Evolutionary conservation across 352 stramenopile genomes (phyloP).

Genomic region (Pythium chondricola): DNA sequence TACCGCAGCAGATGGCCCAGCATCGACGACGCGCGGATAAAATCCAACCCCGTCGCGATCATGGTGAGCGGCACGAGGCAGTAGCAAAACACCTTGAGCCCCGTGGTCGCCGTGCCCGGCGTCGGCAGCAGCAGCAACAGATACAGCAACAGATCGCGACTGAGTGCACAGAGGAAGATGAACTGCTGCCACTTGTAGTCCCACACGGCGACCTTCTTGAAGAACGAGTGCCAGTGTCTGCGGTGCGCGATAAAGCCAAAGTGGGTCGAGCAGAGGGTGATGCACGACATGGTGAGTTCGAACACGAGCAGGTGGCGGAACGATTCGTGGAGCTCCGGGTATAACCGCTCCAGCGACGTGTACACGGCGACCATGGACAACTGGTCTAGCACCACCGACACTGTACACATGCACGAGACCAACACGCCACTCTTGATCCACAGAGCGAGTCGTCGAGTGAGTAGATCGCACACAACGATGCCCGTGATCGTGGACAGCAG

Average conservation of each 20-base stretch:
- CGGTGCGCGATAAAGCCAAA: constrained; percentile 53
- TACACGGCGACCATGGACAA: constrained; percentile 53
- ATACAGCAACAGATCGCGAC: constrained; percentile 52
- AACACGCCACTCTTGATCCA: constrained; percentile 74
- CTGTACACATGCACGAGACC: constrained; percentile 61
- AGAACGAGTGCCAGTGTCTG: constrained; percentile 53
- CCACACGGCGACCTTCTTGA: constrained; percentile 52
- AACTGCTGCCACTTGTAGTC: constrained; percentile 38
- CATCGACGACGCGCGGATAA: constrained; percentile 42
- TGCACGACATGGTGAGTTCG: constrained; percentile 44
- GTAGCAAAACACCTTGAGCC: constrained; percentile 31
- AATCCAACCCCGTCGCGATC: constrained; percentile 49
- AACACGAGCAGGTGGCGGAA: constrained; percentile 48
- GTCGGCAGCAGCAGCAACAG: constrained; percentile 58
- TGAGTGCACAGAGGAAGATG: constrained; percentile 44
- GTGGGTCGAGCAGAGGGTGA: constrained; percentile 50
- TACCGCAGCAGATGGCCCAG: constrained; percentile 49
- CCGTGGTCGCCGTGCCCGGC: constrained; percentile 10
- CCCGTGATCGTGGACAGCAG: constrained; percentile 34
- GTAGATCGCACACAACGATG: constrained; percentile 53
- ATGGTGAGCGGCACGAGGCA: constrained; percentile 54
- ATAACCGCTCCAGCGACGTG: constrained; percentile 44
- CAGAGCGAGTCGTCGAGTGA: constrained; percentile 47
- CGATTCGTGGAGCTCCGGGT: constrained; percentile 28
- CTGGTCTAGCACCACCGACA: constrained; percentile 65